Base-by-base conservation (phyloP, 2,329 filamentous ascomycete species). In the Botrytis aclada region DNA sequence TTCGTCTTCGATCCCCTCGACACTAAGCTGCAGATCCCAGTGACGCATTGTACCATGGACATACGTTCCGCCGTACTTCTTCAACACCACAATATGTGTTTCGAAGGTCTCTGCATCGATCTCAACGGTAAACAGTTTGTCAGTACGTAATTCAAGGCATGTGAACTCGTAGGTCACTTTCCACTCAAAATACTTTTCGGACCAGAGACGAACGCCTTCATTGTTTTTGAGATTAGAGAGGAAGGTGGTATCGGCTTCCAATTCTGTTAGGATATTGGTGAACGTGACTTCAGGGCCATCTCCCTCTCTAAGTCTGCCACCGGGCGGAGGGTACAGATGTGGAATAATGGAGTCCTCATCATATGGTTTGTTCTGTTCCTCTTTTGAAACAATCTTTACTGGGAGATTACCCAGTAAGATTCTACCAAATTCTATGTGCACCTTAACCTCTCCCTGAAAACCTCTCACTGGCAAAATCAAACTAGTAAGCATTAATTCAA, bases 11-110 rank as follows among this genome's bases (percentile, higher is more conserved):
- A 69, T 67, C 12, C 79, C 78, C 29, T 65, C 73, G 10, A 75
- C 77, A 43, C 58, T 56, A 25, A 81, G 72, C 29, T 74, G 72
- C n/a, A 77, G 76, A 71, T 81, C 80, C 79, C 79, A 81, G 16
- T 77, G 73, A 64, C 79, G 73, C 73, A 74, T 77, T 12, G 76
- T 77, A 41, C 80, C 79, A 73, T 81, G 80, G 10, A 80, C 69
- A 70, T 77, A 77, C 10, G 80, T 73, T 18, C 56, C 64, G 4
- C 78, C 79, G 32, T 79, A 73, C 0, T 74, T 64, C 18, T 61
- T 73, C 22, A 51, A 60, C 16, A 67, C 72, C 61, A 76, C 76
- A 29, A 79, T 70, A 20, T 72, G 63, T 2, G 74, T 66, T 5
- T 51, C 51, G 60, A 80, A 79, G 4, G 69, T 80, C 67, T 81